Evolutionary conservation across 2,329 filamentous ascomycete genomes (phyloP).

Genomic region (Thermoascus crustaceus): DNA sequence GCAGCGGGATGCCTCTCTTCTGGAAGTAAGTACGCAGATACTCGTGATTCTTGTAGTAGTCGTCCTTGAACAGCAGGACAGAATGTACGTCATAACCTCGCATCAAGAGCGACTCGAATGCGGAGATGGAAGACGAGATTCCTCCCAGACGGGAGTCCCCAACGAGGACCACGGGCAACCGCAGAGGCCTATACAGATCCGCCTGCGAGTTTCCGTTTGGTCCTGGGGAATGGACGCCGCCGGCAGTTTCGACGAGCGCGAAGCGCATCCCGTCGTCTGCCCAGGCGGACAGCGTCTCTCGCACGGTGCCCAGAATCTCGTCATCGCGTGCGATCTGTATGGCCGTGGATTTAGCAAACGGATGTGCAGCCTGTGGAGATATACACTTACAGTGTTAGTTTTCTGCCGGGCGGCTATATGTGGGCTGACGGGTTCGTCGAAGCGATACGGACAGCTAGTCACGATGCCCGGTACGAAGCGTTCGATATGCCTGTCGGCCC

Average conservation of each 20-base stretch:
- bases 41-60: slow-evolving; percentile 57
- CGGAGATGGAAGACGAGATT: slow-evolving; percentile 70
- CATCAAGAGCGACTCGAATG: slow-evolving; percentile 69
- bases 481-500: slow-evolving; percentile 49
- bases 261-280: slow-evolving; percentile 41
- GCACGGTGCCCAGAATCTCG: slow-evolving; percentile 43
- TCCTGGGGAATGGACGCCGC: slow-evolving; percentile 70
- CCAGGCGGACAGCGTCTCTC: slow-evolving; percentile 33
- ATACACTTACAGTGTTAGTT: slow-evolving; percentile 28
- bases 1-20: slow-evolving; percentile 49
- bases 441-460: slow-evolving; percentile 61
- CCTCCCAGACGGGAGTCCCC: slow-evolving; percentile 70
- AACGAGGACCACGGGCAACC: slow-evolving; percentile 65
- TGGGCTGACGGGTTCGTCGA: slow-evolving; percentile 65
- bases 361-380: too few relatives aligned
- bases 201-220: slow-evolving; percentile 70
- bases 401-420: slow-evolving; percentile 59
- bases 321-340: slow-evolving; percentile 42
- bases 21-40: slow-evolving; percentile 63
- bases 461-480: slow-evolving; percentile 49
- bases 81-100: slow-evolving; percentile 69
- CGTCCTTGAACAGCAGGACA: slow-evolving; percentile 60
- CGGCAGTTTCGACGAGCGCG: slow-evolving; percentile 71
- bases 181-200: slow-evolving; percentile 65
- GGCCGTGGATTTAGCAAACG: slow-evolving; percentile 6